Conservation (phyloP, 1,284 basidiomycete species). For the Irpex sp. region DNA sequence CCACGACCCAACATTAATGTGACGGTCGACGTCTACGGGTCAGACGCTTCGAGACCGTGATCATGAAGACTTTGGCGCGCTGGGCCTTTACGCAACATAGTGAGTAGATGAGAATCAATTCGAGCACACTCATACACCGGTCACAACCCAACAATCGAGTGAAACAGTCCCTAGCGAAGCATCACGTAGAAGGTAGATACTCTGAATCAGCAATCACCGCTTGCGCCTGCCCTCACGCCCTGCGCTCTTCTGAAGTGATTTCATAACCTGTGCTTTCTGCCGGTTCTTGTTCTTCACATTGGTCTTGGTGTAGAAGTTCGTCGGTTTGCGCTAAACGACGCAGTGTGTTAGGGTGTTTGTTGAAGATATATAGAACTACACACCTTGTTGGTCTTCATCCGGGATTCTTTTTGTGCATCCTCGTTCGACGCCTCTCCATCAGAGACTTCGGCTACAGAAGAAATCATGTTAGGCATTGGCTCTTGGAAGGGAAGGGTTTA, state of each 20-base stretch:
- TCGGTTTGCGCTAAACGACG: conserved; percentile 68
- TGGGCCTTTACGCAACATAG: no score
- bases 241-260: conserved; percentile 23
- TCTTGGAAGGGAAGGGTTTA: background rate
- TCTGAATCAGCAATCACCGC: background rate
- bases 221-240: conserved; percentile 12
- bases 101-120: no score
- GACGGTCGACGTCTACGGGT: no score
- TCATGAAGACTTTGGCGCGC: no score
- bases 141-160: background rate
- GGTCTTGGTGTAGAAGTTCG: conserved; percentile 86
- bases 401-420: conserved; percentile 53
- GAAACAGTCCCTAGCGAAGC: background rate
- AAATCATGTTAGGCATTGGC: no score
- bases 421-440: conserved; percentile 20
- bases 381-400: conserved; percentile 90
- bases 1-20: no score
- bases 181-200: background rate
- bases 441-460: conserved; percentile 23
- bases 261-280: conserved; percentile 55
- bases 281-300: conserved; percentile 91
- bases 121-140: no score
- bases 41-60: no score
- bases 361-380: conserved; percentile 5
- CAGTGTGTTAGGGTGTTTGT: background rate